Evolutionary conservation across 257 asterid species (phyloP), one percentile per base, ranked within the genome.

Genomic region (Nicotiana attenuata): DNA sequence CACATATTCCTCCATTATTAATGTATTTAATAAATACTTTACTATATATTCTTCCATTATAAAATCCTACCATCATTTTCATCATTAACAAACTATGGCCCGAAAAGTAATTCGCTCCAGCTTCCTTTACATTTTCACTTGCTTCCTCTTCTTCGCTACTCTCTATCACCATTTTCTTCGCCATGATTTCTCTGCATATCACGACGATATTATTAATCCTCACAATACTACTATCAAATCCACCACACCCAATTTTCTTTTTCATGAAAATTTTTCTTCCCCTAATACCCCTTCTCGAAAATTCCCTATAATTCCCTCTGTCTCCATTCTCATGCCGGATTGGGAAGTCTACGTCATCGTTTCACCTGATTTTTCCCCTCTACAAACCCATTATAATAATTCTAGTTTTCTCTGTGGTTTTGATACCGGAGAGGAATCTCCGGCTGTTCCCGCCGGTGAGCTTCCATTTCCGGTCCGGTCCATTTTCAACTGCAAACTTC

Each of bases 271-370:
- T 80, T 76, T 75, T 81, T 11, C 86, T 73, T 56, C 65, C 7
- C 28, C 16, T 11, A 20, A 35, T 10, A 13, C 52, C 20, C 82
- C 86, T 3, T 61, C 84, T 4, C 33, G 82, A 8, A 50, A 35
- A 14, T 55, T 82, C 38, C 19, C 67, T 7, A 3, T 78, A 3
- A 26, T 85, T 20, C 55, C 93, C 53, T 86, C 91, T 75, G 85
- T 88, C 38, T 81, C 98, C 4, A 80, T 95, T 65, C 92, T 93
- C 38, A 80, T 95, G 47, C 99, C 92, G 2, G 97, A 86, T 79
- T 95, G 98, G 98, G 95, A 93, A 84, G 88, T 95, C 10, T 91
- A 91, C 68, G 92, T 93, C 0, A 85, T 95, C 33, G 85, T 88
- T 81, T 65, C 20, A 38, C 24, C 83, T n/a, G 82, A 57, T 56